phyloP scores from a whole-genome alignment of 2,329 filamentous ascomycete species.

The Cladosporium halotolerans region DNA sequence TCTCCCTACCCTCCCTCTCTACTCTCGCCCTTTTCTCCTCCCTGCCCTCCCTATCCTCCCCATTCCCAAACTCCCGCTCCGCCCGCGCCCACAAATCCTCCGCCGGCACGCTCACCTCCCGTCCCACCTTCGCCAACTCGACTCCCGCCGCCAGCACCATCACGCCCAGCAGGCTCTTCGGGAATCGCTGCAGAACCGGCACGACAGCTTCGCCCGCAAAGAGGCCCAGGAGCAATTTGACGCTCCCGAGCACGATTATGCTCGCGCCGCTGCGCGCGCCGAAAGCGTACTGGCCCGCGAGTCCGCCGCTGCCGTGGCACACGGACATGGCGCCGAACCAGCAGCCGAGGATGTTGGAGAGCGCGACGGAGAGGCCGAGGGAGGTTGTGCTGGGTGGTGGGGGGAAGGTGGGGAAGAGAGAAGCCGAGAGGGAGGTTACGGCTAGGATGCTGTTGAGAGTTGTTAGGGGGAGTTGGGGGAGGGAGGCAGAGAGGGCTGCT shows the following conservation, averaged over 20 bases:
- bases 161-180: constrained; percentile 69
- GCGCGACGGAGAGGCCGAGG: constrained; percentile 72
- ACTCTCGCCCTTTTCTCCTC: constrained; percentile 38
- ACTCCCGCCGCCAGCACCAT: constrained; percentile 87
- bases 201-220: constrained; percentile 70
- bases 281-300: constrained; percentile 87
- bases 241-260: constrained; percentile 68
- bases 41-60: constrained; percentile 6
- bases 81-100: constrained; percentile 44
- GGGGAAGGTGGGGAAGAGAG: constrained; percentile 59
- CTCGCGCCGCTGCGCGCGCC: constrained; percentile 82
- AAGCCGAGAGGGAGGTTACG: constrained; percentile 69
- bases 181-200: constrained; percentile 64
- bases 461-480: constrained; percentile 85
- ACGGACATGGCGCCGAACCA: constrained; percentile 96
- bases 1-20: constrained; percentile 63
- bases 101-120: constrained; percentile 70
- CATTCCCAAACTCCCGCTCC: constrained; percentile 20
- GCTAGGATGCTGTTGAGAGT: constrained; percentile 90
- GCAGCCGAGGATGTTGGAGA: constrained; percentile 77
- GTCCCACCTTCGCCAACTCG: constrained; percentile 78
- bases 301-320: constrained; percentile 84
- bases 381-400: constrained; percentile 63
- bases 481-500: constrained; percentile 59
- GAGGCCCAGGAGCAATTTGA: constrained; percentile 72